Evolutionary conservation across 1,284 basidiomycete species (phyloP), one percentile per base, ranked within the genome.

Genomic region (Melampsora occidentalis): DNA sequence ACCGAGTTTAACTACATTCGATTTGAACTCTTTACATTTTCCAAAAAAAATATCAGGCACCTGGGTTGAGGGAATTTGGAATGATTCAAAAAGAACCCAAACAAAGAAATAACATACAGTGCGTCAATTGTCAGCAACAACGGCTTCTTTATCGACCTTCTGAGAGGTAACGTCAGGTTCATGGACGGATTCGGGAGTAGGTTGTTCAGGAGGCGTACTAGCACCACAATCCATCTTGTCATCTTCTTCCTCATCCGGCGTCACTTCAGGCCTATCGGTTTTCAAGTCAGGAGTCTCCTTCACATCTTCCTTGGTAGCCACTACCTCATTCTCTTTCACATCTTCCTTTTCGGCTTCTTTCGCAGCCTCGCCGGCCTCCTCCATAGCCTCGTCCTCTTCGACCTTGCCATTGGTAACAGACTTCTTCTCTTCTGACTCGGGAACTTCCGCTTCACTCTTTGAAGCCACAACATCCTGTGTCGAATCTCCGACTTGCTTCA

Each of bases 191-290:
- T 59, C 57, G 20, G 57, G 57, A 59, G 57, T 59, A 59, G 57
- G 57, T 59, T 25, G 28, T 59, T 59, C 57, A 59, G 57, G 57
- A 10, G 57, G 57, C 57, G 57, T 59, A 31, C 57, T 59, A 5
- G 22, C 57, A 59, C 22, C 22, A 25, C 22, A 31, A 20, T 59
- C 57, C 57, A 59, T 59, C 22, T 59, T 59, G 22, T 59, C 25
- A 39, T 65, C 51, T 49, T 51, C 62, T 7, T 18, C 46, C 18
- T 63, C 61, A 9, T n/a, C 20, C 28, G 59, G 10, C 25, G 70
- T n/a, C 22, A 51, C 70, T 48, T 35, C 46, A 53, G 20, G 16
- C 59, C 35, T 25, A 14, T 14, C 46, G 16, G 16, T 46, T 46
- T 46, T 18, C 46, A 16, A 5, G 18, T 18, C 46, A 46, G 46